These are phyloP conservation scores for Neckera pumila DNA, from an alignment of 225 moss, liverwort and hornwort genomes.

Conservation along the genomic window DNA sequence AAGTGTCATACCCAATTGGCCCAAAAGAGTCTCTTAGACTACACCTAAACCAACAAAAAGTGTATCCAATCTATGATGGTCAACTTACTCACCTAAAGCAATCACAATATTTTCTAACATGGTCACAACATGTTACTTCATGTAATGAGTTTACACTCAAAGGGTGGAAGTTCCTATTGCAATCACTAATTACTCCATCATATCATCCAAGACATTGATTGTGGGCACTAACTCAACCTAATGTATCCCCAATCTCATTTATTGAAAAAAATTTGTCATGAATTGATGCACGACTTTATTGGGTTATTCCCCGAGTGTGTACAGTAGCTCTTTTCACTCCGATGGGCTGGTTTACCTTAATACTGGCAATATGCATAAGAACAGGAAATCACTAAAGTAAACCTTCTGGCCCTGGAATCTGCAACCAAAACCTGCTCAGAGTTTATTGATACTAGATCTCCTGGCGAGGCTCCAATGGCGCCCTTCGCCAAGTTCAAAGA, in stretches of 20 bases:
- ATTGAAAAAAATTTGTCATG: background rate
- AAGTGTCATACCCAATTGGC: background rate
- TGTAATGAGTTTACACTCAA: background rate
- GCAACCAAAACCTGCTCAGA: background rate
- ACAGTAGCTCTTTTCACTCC: background rate
- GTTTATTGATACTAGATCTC: slow-evolving; percentile 11
- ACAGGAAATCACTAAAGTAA: background rate
- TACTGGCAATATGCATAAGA: background rate
- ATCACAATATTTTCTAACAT: background rate
- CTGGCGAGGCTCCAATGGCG: background rate
- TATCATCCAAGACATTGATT: background rate
- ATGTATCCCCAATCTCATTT: too few species aligned
- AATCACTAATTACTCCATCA: background rate
- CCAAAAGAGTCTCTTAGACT: fast-evolving
- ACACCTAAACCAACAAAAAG: background rate
- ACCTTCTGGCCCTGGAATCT: background rate
- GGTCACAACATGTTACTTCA: fast-evolving
- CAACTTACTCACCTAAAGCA: background rate
- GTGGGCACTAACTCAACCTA: background rate
- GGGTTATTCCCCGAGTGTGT: background rate
- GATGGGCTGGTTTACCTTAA: background rate
- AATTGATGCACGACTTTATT: background rate
- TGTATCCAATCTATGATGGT: background rate
- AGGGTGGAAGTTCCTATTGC: background rate
- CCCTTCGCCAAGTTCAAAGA: slow-evolving; percentile 14